Evolutionary conservation across 2,329 filamentous ascomycete genomes (phyloP).

Genomic region (Ceratocystiopsis brevicomis): DNA sequence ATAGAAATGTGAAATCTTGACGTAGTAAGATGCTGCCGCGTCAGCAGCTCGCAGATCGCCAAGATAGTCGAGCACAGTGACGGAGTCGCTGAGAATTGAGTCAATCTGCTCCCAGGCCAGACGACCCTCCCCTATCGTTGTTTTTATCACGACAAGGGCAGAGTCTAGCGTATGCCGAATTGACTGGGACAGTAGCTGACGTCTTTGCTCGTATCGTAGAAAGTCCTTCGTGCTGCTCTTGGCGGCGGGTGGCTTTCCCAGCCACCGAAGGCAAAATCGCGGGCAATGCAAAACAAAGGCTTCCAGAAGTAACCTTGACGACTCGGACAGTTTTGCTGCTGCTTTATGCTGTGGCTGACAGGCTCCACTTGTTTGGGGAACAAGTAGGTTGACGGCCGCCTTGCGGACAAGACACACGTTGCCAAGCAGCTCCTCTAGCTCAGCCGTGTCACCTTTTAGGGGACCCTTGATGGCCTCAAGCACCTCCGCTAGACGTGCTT

Average conservation of each 20-base stretch:
- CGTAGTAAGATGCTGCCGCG: conserved; percentile 24
- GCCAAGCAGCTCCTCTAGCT: conserved; percentile 41
- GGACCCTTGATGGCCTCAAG: conserved; percentile 36
- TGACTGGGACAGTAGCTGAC: conserved; percentile 30
- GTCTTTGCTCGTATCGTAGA: conserved; percentile 41
- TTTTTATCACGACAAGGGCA: conserved; percentile 35
- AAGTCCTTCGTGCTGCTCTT: conserved; percentile 35
- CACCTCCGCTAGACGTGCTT: conserved; percentile 27
- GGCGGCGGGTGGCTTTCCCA: conserved; percentile 35
- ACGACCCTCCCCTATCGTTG: conserved; percentile 26
- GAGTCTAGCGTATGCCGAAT: conserved; percentile 42
- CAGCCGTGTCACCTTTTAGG: conserved; percentile 37
- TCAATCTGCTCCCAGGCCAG: conserved; percentile 37
- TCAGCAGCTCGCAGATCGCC: conserved; percentile 19
- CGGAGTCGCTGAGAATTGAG: conserved; percentile 35
- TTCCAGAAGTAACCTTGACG: conserved; percentile 25
- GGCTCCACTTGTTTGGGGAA: conserved; percentile 5
- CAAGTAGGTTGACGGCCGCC: conserved; percentile 30
- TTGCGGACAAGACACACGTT: conserved; percentile 37
- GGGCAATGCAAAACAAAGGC: conserved; percentile 38
- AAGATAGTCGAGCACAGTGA: conserved; percentile 33
- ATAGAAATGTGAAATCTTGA: conserved; percentile 55
- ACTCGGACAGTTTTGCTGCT: conserved; percentile 1
- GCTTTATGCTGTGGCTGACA: neutral
- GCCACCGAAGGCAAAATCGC: conserved; percentile 40